These are phyloP conservation scores for Silybum marianum DNA, from an alignment of 129 eudicot genomes.

Conservation along the genomic window DNA sequence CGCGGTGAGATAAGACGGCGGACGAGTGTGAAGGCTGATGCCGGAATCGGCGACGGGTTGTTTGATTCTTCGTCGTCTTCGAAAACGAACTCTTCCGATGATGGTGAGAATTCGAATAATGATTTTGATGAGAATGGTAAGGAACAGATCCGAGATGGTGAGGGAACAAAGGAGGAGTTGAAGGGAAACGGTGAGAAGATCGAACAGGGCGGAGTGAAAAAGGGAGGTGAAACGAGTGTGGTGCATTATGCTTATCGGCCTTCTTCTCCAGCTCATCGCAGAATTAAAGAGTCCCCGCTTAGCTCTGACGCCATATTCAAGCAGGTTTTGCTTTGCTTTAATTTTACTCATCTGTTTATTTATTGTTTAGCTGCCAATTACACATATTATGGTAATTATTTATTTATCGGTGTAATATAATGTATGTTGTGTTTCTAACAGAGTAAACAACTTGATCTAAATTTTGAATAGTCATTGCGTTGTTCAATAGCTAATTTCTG, in stretches of 20 bases:
- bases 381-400: not conserved
- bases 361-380: not conserved
- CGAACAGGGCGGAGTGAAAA: not conserved
- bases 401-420: not conserved
- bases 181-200: constrained; percentile 26
- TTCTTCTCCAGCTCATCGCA: constrained; percentile 83
- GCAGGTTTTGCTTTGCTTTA: constrained; percentile 50
- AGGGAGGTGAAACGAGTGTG: constrained; percentile 16
- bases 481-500: not conserved
- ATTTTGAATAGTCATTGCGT: not conserved
- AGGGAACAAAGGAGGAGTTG: constrained; percentile 3
- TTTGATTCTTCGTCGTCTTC: constrained; percentile 31
- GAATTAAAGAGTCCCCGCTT: constrained; percentile 80
- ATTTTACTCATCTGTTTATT: not conserved
- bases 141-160: constrained; percentile 39
- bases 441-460: not conserved
- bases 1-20: constrained; percentile 35
- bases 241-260: constrained; percentile 56
- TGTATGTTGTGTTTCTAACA: not conserved
- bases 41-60: constrained; percentile 23
- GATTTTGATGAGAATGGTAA: not conserved
- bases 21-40: constrained; percentile 17
- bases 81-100: constrained; percentile 24
- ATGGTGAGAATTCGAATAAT: constrained; percentile 23
- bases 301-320: constrained; percentile 93